Conservation (phyloP, 371 early-diverging fungal genomes). For the Circinella minor region DNA sequence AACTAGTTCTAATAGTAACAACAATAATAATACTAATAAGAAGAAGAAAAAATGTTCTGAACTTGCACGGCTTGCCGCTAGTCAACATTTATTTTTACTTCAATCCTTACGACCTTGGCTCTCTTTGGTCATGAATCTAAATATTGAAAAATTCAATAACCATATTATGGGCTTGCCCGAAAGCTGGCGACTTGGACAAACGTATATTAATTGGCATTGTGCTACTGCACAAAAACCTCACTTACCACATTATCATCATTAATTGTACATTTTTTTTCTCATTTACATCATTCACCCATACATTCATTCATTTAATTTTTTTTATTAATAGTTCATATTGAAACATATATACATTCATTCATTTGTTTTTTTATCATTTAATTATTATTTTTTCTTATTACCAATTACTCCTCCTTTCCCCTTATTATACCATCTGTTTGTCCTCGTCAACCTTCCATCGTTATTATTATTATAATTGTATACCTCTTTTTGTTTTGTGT, state of each 20-base stretch:
- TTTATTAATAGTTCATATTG: too few species aligned
- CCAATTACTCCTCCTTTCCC: too few species aligned
- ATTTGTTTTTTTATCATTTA: background rate
- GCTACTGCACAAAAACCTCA: constrained; percentile 39
- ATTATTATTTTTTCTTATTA: too few species aligned
- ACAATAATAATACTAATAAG: background rate
- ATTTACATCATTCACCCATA: background rate
- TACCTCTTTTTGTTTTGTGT: too few species aligned
- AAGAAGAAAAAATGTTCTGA: constrained; percentile 20
- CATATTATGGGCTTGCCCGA: constrained; percentile 24
- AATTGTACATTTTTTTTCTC: background rate
- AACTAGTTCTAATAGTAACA: background rate
- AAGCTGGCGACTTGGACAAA: constrained; percentile 29
- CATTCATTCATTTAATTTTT: too few species aligned
- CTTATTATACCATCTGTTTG: too few species aligned
- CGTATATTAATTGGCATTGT: constrained; percentile 46
- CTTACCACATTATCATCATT: background rate
- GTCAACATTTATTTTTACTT: constrained; percentile 29
- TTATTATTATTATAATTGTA: too few species aligned
- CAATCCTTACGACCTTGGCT: constrained; percentile 39
- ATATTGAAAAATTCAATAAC: constrained; percentile 20
- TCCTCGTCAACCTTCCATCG: too few species aligned
- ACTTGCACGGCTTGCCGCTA: constrained; percentile 31
- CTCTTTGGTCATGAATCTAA: constrained; percentile 16
- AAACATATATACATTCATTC: too few species aligned